These are phyloP conservation scores for Rhodamnia rubescens DNA, from an alignment of 345 rosid genomes.

Conservation along the genomic window DNA sequence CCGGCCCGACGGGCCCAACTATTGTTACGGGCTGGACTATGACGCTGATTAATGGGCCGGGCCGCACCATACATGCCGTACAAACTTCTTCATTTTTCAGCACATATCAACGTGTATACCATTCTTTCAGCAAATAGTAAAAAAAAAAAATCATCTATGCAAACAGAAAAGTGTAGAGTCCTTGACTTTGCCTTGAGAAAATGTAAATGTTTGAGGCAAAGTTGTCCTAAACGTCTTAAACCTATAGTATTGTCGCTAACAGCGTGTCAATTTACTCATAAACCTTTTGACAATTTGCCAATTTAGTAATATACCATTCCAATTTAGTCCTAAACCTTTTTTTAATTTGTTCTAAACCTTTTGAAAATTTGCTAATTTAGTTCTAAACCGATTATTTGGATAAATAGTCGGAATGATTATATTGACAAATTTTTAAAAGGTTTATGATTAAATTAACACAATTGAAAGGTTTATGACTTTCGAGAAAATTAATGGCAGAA, in stretches of 20 bases:
- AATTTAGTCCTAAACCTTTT: too few species aligned
- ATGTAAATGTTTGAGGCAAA: not conserved
- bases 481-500: not conserved
- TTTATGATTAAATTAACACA: too few species aligned
- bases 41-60: not conserved
- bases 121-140: fast-evolving
- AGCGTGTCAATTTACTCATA: too few species aligned
- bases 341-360: too few species aligned
- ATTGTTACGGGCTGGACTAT: not conserved
- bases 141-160: not conserved
- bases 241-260: too few species aligned
- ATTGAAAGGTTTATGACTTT: not conserved
- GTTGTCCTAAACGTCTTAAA: too few species aligned
- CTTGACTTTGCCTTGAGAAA: not conserved
- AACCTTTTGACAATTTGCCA: too few species aligned
- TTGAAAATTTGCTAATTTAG: too few species aligned
- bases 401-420: too few species aligned
- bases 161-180: not conserved
- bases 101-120: fast-evolving
- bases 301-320: too few species aligned
- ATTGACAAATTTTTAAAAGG: too few species aligned
- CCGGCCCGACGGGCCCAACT: not conserved
- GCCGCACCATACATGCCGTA: fast-evolving
- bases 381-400: too few species aligned
- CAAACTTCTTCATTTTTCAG: not conserved